Base-by-base conservation (phyloP, 192 early-diverging fungal genomes). In the Coemansia sp. region DNA sequence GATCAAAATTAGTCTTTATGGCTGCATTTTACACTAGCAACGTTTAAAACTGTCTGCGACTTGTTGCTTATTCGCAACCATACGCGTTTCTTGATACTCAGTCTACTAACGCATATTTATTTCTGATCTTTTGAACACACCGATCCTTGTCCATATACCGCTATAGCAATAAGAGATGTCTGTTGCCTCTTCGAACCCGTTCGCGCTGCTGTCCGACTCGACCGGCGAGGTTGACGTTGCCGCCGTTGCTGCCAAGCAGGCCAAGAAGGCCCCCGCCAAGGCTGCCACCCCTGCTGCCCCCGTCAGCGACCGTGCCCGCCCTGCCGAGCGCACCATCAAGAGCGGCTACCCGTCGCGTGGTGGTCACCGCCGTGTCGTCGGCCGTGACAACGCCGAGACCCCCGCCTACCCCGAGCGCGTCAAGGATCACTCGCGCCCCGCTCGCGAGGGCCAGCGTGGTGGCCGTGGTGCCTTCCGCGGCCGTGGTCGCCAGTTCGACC, bases 401-500 rank as follows among this genome's bases (percentile, higher is more conserved):
- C 46, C 46, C 46, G 46, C 46, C 46, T 48, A 25, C 46, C 46
- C 46, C 22, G 46, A 48, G 46, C 46, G 46, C 58, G 71, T 73
- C 53, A 73, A 61, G 69, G 72, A 52, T 44, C 84, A 58, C 63
- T 61, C 63, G 64, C 73, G 80, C 51, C 25, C 55, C 10, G 64
- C 44, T 18, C 51, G 55, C 69, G 83, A 80, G 57, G 73, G 71
- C 55, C 80, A 62, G 45, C 80, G 83, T 57, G 27, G 27, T 30
- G 84, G 78, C 39, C 65, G 80, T 55, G 74, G 75, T 34, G 77
- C 87, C 38, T 82, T 82, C 22, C 73, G 83, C 14, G 56, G 66
- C 34, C 83, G 84, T 68, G 85, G 89, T 2, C 87, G 89, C 55
- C 84, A 87, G 75, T 89, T 85, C 69, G 93, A 97, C 73, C 90